These are phyloP conservation scores for Colletotrichum melonis DNA, from an alignment of 2,329 filamentous ascomycete species.

Conservation along the genomic window DNA sequence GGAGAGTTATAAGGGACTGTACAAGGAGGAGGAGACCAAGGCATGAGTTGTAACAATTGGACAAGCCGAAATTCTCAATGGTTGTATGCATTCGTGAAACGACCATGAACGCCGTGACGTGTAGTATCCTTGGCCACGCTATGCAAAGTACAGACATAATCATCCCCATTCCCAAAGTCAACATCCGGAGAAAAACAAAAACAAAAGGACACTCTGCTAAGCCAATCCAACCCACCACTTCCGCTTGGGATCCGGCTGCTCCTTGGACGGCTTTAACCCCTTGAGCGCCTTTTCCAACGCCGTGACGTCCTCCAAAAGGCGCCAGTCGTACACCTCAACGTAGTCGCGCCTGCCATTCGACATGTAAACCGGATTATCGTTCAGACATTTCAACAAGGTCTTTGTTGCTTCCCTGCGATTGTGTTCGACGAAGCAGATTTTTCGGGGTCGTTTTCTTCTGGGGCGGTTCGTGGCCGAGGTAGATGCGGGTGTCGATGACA, in stretches of 20 bases:
- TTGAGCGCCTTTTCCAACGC: conserved; percentile 48
- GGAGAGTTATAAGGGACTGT: conserved; percentile 68
- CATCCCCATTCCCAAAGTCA: not conserved
- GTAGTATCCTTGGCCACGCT: not conserved
- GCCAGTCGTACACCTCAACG: conserved; percentile 60
- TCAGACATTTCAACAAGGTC: conserved; percentile 47
- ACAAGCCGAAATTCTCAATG: not conserved
- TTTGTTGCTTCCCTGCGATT: conserved; percentile 42
- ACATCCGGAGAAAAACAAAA: not conserved
- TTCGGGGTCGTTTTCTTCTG: conserved; percentile 12
- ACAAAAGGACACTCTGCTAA: conserved; percentile 37
- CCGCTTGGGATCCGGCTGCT: conserved; percentile 51
- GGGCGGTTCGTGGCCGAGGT: not conserved
- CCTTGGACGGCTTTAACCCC: conserved; percentile 4
- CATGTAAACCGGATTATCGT: conserved; percentile 42
- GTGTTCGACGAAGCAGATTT: conserved; percentile 52
- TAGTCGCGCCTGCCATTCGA: conserved; percentile 46
- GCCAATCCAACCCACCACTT: conserved; percentile 57
- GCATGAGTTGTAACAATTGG: not conserved
- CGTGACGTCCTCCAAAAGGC: conserved; percentile 53
- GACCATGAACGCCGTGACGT: not conserved
- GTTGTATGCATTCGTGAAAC: not conserved
- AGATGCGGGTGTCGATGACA: not conserved
- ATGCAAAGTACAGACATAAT: not conserved
- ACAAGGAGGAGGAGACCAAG: conserved; percentile 51